These are phyloP conservation scores for Juglanconis oblonga DNA, from an alignment of 2,329 filamentous ascomycete species.

Conservation along the genomic window DNA sequence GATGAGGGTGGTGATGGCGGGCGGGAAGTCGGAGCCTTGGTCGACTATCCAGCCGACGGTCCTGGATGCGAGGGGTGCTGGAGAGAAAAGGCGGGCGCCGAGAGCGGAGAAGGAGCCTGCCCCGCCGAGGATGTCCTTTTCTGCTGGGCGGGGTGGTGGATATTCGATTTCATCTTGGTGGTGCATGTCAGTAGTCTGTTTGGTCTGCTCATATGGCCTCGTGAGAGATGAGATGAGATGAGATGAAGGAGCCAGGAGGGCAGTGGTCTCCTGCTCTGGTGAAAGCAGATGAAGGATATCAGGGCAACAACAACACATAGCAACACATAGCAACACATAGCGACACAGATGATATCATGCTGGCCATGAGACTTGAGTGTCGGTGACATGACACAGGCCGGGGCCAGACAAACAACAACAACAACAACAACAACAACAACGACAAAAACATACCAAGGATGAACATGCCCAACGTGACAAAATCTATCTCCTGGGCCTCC, in stretches of 20 bases:
- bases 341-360: too few relatives aligned
- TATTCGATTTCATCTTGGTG: slow-evolving; percentile 81
- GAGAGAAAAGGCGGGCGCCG: slow-evolving; percentile 84
- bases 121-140: slow-evolving; percentile 78
- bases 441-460: slow-evolving; percentile 55
- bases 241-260: slow-evolving; percentile 1
- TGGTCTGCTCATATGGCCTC: background rate
- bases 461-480: slow-evolving; percentile 71
- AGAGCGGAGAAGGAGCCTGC: slow-evolving; percentile 84
- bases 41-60: slow-evolving; percentile 90
- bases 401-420: background rate
- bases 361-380: background rate
- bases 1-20: slow-evolving; percentile 60
- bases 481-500: slow-evolving; percentile 51
- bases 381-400: background rate
- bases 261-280: background rate
- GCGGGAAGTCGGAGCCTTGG: slow-evolving; percentile 81
- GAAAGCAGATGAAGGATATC: slow-evolving; percentile 2
- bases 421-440: background rate
- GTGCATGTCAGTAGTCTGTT: slow-evolving; percentile 21
- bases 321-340: background rate
- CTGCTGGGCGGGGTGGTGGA: slow-evolving; percentile 63
- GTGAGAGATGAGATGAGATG: background rate
- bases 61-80: slow-evolving; percentile 56
- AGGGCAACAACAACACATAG: slow-evolving; percentile 5